Percentiles rank a stretch among this genome's conserved stretches.
phyloP scores from a whole-genome alignment of 306 rosid genomes.

The Abrus precatorius region DNA sequence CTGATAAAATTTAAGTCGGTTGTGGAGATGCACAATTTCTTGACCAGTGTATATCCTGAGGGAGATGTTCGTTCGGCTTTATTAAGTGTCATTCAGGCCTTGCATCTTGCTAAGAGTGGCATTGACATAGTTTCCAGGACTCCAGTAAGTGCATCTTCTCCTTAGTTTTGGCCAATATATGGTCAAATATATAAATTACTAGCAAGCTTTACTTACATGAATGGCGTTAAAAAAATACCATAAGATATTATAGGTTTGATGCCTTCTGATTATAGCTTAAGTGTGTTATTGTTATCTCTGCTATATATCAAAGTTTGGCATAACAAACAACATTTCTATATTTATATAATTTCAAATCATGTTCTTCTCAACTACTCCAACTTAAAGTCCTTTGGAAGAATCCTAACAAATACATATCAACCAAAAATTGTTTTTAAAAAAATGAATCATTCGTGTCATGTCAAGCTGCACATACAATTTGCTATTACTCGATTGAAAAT shows the following conservation, averaged over 20 bases:
- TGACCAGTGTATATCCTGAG: slow-evolving; percentile 75
- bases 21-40: slow-evolving; percentile 86
- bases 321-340: neutral
- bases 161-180: slow-evolving; percentile 36
- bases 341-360: slow-evolving; percentile 6
- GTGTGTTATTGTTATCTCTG: neutral
- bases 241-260: slow-evolving; percentile 21
- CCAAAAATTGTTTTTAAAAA: neutral
- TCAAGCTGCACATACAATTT: neutral
- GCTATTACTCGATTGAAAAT: neutral
- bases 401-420: slow-evolving; percentile 5
- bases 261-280: neutral
- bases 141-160: slow-evolving; percentile 65
- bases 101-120: slow-evolving; percentile 77
- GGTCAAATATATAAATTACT: neutral
- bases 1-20: slow-evolving; percentile 55
- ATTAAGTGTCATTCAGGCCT: slow-evolving; percentile 73
- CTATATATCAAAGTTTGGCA: slow-evolving; percentile 11
- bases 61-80: slow-evolving; percentile 80
- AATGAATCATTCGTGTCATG: neutral
- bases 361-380: neutral
- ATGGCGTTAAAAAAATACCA: neutral
- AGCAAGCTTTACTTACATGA: slow-evolving; percentile 3
- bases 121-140: slow-evolving; percentile 74
- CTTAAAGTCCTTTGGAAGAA: neutral